These are phyloP conservation scores for Fusarium sp. DNA, from an alignment of 2,329 filamentous ascomycete species.

Conservation along the genomic window DNA sequence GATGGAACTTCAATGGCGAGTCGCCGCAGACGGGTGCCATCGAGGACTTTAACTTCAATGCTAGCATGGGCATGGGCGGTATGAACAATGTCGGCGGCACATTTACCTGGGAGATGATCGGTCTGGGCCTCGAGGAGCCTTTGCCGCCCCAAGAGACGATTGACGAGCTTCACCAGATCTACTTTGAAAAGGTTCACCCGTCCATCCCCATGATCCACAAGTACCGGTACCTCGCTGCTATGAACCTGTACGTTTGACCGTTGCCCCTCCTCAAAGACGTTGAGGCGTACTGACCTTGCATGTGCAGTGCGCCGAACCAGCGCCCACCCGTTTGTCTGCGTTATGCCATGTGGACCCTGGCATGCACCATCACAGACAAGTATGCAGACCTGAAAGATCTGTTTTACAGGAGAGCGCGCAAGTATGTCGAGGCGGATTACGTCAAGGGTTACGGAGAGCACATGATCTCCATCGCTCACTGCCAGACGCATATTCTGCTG, in stretches of 20 bases:
- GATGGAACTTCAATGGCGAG: slow-evolving; percentile 63
- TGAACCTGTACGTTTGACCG: slow-evolving; percentile 72
- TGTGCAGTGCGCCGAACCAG: slow-evolving; percentile 72
- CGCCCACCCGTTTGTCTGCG: slow-evolving; percentile 86
- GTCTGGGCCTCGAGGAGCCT: slow-evolving; percentile 66
- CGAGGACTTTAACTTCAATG: slow-evolving; percentile 67
- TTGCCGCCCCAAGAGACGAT: slow-evolving; percentile 68
- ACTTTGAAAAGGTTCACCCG: slow-evolving; percentile 88
- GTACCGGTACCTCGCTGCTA: slow-evolving; percentile 83
- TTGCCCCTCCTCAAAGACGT: not conserved
- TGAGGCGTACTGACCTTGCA: slow-evolving; percentile 20
- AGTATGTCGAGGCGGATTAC: slow-evolving; percentile 88
- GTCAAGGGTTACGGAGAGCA: slow-evolving; percentile 91
- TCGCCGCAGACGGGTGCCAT: slow-evolving; percentile 59
- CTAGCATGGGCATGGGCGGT: slow-evolving; percentile 56
- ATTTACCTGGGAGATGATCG: slow-evolving; percentile 81
- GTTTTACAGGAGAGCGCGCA: slow-evolving; percentile 88
- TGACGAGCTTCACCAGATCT: slow-evolving; percentile 87
- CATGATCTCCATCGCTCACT: slow-evolving; percentile 84
- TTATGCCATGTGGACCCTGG: slow-evolving; percentile 95
- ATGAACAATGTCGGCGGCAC: slow-evolving; percentile 61
- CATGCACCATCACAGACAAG: slow-evolving; percentile 84
- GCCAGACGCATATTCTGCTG: slow-evolving; percentile 82
- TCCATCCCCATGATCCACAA: slow-evolving; percentile 89
- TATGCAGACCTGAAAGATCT: slow-evolving; percentile 80